phyloP scores from a whole-genome alignment of 345 rosid genomes.

The Euphorbia tirucalli region DNA sequence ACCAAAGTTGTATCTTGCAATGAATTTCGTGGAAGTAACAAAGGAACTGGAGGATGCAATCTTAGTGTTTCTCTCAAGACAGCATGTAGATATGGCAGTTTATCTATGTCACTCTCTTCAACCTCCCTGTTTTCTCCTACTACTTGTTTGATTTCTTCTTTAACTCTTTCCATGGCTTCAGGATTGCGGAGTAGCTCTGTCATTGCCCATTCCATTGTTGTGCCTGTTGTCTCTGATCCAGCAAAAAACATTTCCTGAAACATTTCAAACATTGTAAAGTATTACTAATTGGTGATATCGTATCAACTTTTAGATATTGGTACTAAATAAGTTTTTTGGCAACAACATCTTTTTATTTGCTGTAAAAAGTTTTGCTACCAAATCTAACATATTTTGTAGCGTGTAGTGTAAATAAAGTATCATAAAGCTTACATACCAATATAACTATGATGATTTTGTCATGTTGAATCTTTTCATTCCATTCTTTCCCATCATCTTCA shows the following conservation, averaged over 20 bases:
- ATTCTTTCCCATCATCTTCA: slow-evolving; percentile 4
- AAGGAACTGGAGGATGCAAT: background rate
- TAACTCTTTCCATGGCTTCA: slow-evolving; percentile 1
- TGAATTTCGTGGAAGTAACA: slow-evolving; percentile 11
- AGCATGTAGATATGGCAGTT: slow-evolving; percentile 20
- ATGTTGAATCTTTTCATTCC: background rate
- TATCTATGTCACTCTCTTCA: slow-evolving; percentile 20
- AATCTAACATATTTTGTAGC: no score
- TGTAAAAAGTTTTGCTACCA: no score
- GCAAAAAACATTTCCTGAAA: slow-evolving; percentile 17
- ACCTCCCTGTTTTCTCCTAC: slow-evolving; percentile 9
- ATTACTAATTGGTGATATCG: no score
- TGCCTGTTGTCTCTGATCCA: slow-evolving; percentile 19
- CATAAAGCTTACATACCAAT: slow-evolving; percentile 9
- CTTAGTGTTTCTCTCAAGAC: background rate
- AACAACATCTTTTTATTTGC: no score
- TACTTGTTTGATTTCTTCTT: slow-evolving; percentile 15
- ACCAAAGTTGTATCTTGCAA: slow-evolving; percentile 3
- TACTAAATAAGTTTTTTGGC: no score
- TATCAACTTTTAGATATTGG: no score
- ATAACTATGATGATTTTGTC: background rate
- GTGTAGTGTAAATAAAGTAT: no score
- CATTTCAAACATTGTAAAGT: no score
- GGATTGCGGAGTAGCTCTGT: slow-evolving; percentile 17
- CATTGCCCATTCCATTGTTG: slow-evolving; percentile 15